Conservation (phyloP, 768 basidiomycete genomes). For the Pleurotus djamor region DNA sequence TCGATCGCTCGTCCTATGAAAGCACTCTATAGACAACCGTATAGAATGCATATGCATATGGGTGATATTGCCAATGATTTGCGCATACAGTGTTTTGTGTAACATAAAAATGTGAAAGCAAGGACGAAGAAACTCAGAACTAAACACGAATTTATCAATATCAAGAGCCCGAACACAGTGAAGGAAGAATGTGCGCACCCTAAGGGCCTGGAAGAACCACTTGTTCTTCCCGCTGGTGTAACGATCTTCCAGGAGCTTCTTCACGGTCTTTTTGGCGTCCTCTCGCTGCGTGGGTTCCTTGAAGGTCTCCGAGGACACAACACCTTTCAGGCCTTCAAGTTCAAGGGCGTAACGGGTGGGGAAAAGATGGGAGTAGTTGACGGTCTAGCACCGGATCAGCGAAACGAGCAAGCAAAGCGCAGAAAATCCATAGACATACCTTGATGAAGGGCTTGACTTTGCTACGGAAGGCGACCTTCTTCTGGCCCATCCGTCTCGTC, state of each 20-base stretch:
- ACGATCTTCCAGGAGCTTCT: slow-evolving; percentile 95
- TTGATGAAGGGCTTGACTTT: slow-evolving; percentile 99
- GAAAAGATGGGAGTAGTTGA: slow-evolving; percentile 99
- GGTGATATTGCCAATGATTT: no score
- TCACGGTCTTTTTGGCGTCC: slow-evolving; percentile 93
- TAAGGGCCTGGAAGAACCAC: slow-evolving; percentile 93
- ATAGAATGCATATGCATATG: no score
- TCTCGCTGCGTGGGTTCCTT: slow-evolving; percentile 96
- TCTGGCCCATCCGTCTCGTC: slow-evolving; percentile 95
- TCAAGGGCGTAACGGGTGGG: slow-evolving; percentile 99
- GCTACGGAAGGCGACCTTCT: slow-evolving; percentile 88
- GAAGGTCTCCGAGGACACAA: slow-evolving; percentile 86
- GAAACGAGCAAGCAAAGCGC: not conserved
- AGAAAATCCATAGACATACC: slow-evolving; percentile 44
- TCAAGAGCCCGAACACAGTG: not conserved
- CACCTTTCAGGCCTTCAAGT: slow-evolving; percentile 90
- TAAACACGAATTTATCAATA: slow-evolving; percentile 13
- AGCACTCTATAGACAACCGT: no score
- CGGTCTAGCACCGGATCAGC: slow-evolving; percentile 43
- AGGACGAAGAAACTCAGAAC: slow-evolving; percentile 28
- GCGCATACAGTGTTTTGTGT: slow-evolving; percentile 14
- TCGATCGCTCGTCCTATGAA: no score
- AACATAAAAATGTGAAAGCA: slow-evolving; percentile 5
- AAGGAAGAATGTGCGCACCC: slow-evolving; percentile 43
- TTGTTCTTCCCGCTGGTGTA: slow-evolving; percentile 94